These are phyloP conservation scores for Alnus rubra DNA, from an alignment of 306 rosid genomes.

Conservation along the genomic window DNA sequence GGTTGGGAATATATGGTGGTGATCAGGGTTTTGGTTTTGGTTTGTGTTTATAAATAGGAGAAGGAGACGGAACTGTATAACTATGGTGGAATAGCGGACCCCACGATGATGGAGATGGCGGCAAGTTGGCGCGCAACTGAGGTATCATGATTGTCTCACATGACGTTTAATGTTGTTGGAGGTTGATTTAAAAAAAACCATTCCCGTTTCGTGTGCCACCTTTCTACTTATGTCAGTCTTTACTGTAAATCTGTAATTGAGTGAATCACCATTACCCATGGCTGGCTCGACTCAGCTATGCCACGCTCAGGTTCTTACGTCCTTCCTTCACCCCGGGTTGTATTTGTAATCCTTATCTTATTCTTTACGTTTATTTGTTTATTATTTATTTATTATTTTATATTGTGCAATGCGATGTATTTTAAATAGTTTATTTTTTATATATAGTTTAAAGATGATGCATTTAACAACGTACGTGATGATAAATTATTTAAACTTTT, in stretches of 20 bases:
- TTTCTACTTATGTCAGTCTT: not conserved
- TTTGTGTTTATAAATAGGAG: not conserved
- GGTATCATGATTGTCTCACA: not conserved
- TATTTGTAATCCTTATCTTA: too few species aligned
- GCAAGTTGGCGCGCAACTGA: conserved; percentile 3
- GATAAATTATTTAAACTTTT: too few species aligned
- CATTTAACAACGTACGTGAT: too few species aligned
- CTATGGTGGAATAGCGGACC: not conserved
- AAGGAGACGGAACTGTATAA: not conserved
- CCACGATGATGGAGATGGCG: conserved; percentile 7
- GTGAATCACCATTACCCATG: not conserved
- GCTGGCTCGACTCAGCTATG: not conserved
- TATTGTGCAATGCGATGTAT: too few species aligned
- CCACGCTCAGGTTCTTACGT: not conserved
- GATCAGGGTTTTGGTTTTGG: not conserved
- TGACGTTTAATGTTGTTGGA: not conserved
- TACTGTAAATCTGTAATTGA: not conserved
- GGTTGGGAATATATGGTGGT: conserved; percentile 4
- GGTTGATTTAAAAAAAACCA: not conserved
- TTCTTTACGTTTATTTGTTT: too few species aligned
- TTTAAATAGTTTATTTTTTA: too few species aligned
- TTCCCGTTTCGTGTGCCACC: not conserved
- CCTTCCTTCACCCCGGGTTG: too few species aligned
- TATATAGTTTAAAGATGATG: too few species aligned
- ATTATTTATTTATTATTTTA: too few species aligned